Conservation (phyloP, 2,329 filamentous ascomycete species). For the Colletotrichum aenigma region DNA sequence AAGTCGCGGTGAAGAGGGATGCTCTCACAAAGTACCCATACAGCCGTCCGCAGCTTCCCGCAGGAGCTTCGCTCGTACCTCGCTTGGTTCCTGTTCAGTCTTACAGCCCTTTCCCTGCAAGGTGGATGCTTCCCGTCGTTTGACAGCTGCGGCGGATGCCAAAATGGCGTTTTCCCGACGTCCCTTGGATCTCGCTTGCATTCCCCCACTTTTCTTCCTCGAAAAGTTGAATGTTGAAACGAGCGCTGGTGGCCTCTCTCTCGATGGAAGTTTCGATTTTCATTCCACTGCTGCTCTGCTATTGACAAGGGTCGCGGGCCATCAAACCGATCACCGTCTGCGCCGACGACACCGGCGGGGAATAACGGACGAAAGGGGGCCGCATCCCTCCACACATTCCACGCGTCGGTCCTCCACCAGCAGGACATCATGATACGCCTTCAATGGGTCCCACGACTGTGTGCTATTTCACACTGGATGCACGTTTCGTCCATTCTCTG, state of each 20-base stretch:
- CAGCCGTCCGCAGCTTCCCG: background rate
- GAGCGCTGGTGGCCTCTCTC: constrained; percentile 2
- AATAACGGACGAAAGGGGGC: background rate
- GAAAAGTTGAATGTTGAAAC: constrained; percentile 12
- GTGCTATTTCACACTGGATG: background rate
- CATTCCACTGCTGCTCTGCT: background rate
- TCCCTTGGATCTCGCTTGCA: background rate
- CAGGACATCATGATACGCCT: background rate
- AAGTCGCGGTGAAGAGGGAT: background rate
- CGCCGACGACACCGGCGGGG: background rate
- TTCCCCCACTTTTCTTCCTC: constrained; percentile 12
- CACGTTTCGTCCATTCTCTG: background rate
- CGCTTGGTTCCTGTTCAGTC: background rate
- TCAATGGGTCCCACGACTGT: background rate
- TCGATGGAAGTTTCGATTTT: constrained; percentile 8
- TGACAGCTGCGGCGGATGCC: constrained; percentile 18
- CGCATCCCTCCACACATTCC: background rate
- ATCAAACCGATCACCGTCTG: constrained; percentile 8
- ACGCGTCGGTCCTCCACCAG: background rate
- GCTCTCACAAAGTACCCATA: background rate
- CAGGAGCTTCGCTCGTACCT: background rate
- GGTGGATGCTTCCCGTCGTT: constrained; percentile 19
- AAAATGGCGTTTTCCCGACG: constrained; percentile 18
- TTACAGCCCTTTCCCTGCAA: background rate
- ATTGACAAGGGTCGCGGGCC: background rate